Percentiles rank a stretch among this genome's conserved stretches.
These are phyloP conservation scores for Byssochlamys sp. DNA, from an alignment of 2,329 filamentous ascomycete species.

Conservation along the genomic window DNA sequence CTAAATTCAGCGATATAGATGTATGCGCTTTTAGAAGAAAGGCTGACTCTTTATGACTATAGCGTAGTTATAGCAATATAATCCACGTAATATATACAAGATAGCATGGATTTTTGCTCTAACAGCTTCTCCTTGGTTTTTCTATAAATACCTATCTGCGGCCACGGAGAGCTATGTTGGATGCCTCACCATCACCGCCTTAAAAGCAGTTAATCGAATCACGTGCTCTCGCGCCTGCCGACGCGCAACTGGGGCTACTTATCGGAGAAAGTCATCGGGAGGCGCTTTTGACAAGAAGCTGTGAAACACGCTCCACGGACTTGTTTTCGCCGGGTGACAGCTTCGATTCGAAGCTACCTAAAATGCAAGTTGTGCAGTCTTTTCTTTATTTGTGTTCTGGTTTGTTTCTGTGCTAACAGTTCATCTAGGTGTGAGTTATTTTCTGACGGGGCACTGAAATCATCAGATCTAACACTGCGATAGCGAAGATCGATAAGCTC, in stretches of 20 bases:
- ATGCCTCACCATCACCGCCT: too few species aligned
- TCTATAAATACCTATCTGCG: too few species aligned
- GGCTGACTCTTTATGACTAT: too few species aligned
- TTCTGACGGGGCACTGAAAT: background rate
- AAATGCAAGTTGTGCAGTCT: slow-evolving; percentile 1
- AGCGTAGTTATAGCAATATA: too few species aligned
- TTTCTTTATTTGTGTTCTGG: background rate
- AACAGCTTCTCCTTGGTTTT: too few species aligned
- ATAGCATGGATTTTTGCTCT: too few species aligned
- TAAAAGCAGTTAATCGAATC: background rate
- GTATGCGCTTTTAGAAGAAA: too few species aligned
- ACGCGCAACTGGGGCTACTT: slow-evolving; percentile 7
- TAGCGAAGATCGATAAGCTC: slow-evolving; percentile 80
- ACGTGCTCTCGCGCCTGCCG: slow-evolving; percentile 9
- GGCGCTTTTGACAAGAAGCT: slow-evolving; percentile 2
- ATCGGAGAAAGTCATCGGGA: background rate
- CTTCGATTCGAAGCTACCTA: background rate
- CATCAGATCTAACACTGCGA: slow-evolving; percentile 1
- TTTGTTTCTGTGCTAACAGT: background rate
- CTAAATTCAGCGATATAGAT: too few species aligned
- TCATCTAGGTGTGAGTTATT: slow-evolving; percentile 4
- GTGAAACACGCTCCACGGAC: background rate
- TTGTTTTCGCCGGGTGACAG: background rate
- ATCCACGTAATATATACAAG: too few species aligned
- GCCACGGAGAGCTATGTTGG: too few species aligned